A percentile compares a stretch with the other conserved stretches of the same genome.
These are phyloP conservation scores for Wallacemonas sp. DNA, from an alignment of 208 protist genomes.

Conservation along the genomic window DNA sequence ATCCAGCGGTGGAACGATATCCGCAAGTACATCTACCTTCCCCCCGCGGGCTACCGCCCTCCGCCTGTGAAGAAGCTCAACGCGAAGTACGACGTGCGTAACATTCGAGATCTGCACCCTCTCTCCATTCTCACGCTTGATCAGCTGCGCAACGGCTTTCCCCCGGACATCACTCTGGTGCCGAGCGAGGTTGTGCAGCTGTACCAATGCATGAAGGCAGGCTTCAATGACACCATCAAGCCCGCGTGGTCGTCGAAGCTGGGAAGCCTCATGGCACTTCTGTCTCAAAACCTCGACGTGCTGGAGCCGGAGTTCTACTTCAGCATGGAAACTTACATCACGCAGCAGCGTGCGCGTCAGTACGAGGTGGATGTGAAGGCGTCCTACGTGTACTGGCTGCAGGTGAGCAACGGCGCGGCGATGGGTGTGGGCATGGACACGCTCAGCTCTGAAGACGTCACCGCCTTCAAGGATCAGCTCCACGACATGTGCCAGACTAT, in stretches of 20 bases:
- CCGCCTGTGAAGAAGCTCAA: conserved; percentile 68
- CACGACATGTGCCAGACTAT: conserved; percentile 47
- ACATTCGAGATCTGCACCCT: conserved; percentile 85
- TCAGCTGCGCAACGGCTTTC: conserved; percentile 80
- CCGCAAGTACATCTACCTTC: conserved; percentile 89
- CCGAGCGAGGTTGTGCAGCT: conserved; percentile 89
- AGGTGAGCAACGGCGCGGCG: conserved; percentile 41
- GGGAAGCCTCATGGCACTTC: conserved; percentile 41
- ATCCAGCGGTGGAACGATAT: conserved; percentile 93
- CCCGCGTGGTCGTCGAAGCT: conserved; percentile 43
- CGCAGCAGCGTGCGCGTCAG: conserved; percentile 72
- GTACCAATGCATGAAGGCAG: conserved; percentile 59
- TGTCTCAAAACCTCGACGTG: conserved; percentile 31
- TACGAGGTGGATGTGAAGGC: conserved; percentile 88
- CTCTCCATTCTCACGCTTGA: conserved; percentile 84
- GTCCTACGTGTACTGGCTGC: conserved; percentile 78
- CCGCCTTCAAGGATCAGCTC: conserved; percentile 61
- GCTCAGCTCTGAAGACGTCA: conserved; percentile 32
- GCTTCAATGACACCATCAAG: conserved; percentile 45
- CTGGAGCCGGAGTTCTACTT: conserved; percentile 86
- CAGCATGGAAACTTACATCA: conserved; percentile 77
- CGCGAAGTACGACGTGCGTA: conserved; percentile 49
- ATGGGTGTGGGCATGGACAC: conserved; percentile 38
- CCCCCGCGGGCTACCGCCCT: conserved; percentile 48
- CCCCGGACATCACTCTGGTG: conserved; percentile 85